Base-by-base conservation (phyloP, 2,329 filamentous ascomycete species). In the Colletotrichum cuscutae region DNA sequence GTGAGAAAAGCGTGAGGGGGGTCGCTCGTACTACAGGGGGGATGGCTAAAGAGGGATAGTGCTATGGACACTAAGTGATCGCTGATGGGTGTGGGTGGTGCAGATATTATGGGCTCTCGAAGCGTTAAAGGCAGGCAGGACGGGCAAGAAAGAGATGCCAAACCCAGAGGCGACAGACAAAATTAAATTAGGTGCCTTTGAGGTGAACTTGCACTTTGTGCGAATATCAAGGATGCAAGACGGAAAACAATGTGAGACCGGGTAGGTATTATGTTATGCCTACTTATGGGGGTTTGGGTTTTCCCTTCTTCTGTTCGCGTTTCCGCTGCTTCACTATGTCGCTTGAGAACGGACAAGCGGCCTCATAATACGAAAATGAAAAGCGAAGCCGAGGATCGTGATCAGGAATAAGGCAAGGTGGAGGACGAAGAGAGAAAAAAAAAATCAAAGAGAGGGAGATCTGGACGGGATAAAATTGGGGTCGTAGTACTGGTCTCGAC, bases 1-100 rank as follows among this genome's bases (percentile, higher is more conserved):
- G 46, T 52, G 59, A 30, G 66, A 32, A 58, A n/a, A 58, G 69
- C 28, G 59, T 59, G 65, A 65, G 65, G 62, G 65, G 59, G 66
- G 66, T 28, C 70, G 66, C 59, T 71, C 71, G 71, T 73, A 63
- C 68, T 59, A 72, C 71, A 73, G 71, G 68, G 68, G 68, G 62
- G 59, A 52, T 32, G 65, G 71, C 58, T 72, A 73, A 71, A 73
- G 71, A 73, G 71, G 68, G 61, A 72, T 71, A 73, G 71, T 73
- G 71, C 71, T 71, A 73, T 73, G 71, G 71, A 62, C 71, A 73
- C 71, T 73, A 73, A 63, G 66, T 59, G 71, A 72, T 73, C 71
- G 68, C 46, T 35, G 63, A 35, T 56, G 62, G 66, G n/a, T 60
- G 66, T 62, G 62, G 70, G 46, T 71, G 62, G 56, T 72, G 66